Conservation (phyloP, 2,329 filamentous ascomycete genomes). For the Epichloe elymi region DNA sequence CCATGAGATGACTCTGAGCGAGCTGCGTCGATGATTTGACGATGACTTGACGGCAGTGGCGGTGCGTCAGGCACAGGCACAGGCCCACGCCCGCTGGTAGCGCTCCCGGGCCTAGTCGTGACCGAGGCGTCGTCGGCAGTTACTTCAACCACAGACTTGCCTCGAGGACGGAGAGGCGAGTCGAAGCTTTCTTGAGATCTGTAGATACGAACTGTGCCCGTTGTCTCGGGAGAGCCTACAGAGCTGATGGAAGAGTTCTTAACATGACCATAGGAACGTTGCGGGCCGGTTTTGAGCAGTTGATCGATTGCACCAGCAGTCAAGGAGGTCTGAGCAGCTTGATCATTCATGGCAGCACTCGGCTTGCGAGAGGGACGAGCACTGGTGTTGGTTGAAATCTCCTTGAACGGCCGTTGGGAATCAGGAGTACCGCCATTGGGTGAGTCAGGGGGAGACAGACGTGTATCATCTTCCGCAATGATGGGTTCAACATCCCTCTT, state of each 20-base stretch:
- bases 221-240: conserved; percentile 22
- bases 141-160: conserved; percentile 25
- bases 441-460: conserved; percentile 34
- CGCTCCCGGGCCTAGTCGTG: conserved; percentile 53
- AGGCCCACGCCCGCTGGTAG: conserved; percentile 46
- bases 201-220: conserved; percentile 29
- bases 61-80: conserved; percentile 36
- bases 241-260: conserved; percentile 25
- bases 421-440: conserved; percentile 35
- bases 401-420: conserved; percentile 45
- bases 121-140: conserved; percentile 24
- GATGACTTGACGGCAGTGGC: conserved; percentile 72
- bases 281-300: conserved; percentile 41
- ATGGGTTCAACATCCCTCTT: conserved; percentile 27
- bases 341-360: conserved; percentile 43
- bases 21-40: conserved; percentile 71
- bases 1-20: conserved; percentile 42
- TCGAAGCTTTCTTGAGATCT: conserved; percentile 37
- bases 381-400: conserved; percentile 46
- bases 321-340: conserved; percentile 68
- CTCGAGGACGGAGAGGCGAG: conserved; percentile 26
- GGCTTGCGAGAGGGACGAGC: conserved; percentile 26
- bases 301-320: conserved; percentile 73
- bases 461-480: conserved; percentile 53
- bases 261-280: conserved; percentile 14